These are phyloP conservation scores for Chloris gayana DNA, from an alignment of 176 grass and related monocot species.

Conservation along the genomic window DNA sequence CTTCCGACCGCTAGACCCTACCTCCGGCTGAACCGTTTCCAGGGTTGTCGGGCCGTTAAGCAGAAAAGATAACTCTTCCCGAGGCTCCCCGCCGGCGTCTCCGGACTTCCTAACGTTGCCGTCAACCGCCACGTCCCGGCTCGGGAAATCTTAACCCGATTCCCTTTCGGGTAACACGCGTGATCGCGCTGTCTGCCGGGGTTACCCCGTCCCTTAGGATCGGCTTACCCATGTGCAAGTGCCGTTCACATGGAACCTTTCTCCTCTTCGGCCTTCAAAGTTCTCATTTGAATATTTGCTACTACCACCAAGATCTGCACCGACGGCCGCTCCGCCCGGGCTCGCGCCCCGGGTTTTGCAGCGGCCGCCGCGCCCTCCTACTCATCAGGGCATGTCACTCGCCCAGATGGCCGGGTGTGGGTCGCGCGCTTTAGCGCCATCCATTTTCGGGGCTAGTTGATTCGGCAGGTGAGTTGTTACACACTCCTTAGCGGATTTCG, in stretches of 20 bases:
- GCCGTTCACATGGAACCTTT: constrained; percentile 87
- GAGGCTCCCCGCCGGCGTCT: constrained; percentile 62
- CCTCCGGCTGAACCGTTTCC: constrained; percentile 60
- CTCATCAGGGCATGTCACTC: no score
- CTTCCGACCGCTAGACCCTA: constrained; percentile 55
- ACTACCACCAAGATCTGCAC: constrained; percentile 63
- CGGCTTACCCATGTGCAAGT: constrained; percentile 68
- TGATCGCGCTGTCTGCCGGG: not conserved
- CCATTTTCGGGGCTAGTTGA: constrained; percentile 87
- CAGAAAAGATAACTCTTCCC: constrained; percentile 84
- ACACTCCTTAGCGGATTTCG: constrained; percentile 62
- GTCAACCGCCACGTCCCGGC: constrained; percentile 59
- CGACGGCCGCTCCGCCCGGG: not conserved
- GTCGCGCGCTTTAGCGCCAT: constrained; percentile 72
- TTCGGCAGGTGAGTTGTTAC: constrained; percentile 86
- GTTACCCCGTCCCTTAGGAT: constrained; percentile 40
- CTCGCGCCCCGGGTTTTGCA: no score
- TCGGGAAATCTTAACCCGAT: constrained; percentile 63
- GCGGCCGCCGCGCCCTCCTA: no score
- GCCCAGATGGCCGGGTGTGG: constrained; percentile 67
- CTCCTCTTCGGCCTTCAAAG: constrained; percentile 82
- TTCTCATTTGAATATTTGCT: constrained; percentile 81
- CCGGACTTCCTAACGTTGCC: constrained; percentile 60
- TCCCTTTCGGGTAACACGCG: constrained; percentile 46
- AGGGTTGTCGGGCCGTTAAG: constrained; percentile 69